A percentile compares a stretch with the other conserved stretches of the same genome.
These are phyloP conservation scores for Pseudevernia furfuracea DNA, from an alignment of 495 filamentous ascomycete species.

Conservation along the genomic window DNA sequence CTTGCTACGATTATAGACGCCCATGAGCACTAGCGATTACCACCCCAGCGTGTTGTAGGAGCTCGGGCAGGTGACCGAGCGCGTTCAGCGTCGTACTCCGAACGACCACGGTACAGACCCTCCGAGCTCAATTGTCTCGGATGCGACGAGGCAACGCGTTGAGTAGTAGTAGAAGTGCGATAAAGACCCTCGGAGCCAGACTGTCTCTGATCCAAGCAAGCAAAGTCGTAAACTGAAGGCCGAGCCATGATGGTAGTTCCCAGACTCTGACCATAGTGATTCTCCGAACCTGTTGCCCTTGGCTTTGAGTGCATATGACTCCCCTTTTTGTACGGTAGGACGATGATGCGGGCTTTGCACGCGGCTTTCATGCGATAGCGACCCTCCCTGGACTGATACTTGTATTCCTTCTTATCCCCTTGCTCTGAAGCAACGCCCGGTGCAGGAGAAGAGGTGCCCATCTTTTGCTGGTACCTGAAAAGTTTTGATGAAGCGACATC, in stretches of 20 bases:
- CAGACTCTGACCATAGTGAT: neutral
- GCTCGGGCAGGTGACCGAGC: neutral
- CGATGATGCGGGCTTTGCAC: conserved; percentile 13
- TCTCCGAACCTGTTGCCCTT: neutral
- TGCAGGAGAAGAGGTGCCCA: neutral
- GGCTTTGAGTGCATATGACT: neutral
- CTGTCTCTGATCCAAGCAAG: neutral
- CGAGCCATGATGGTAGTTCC: neutral
- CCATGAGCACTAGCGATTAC: neutral
- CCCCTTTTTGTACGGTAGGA: neutral
- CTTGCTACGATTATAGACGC: neutral
- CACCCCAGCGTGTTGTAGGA: neutral
- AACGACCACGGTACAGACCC: neutral
- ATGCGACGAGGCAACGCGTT: neutral
- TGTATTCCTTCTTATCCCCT: conserved; percentile 11
- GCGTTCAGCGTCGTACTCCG: neutral
- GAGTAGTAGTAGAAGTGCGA: neutral
- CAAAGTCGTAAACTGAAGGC: neutral
- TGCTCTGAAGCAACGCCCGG: neutral
- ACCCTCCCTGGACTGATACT: conserved; percentile 10
- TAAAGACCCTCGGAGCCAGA: neutral
- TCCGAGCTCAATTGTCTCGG: neutral
- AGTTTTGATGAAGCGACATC: conserved; percentile 14
- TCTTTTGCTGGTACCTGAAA: conserved; percentile 13
- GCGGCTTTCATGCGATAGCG: conserved; percentile 12